phyloP scores from a whole-genome alignment of 148 eudicot species.

The Heliosperma pusillum region DNA sequence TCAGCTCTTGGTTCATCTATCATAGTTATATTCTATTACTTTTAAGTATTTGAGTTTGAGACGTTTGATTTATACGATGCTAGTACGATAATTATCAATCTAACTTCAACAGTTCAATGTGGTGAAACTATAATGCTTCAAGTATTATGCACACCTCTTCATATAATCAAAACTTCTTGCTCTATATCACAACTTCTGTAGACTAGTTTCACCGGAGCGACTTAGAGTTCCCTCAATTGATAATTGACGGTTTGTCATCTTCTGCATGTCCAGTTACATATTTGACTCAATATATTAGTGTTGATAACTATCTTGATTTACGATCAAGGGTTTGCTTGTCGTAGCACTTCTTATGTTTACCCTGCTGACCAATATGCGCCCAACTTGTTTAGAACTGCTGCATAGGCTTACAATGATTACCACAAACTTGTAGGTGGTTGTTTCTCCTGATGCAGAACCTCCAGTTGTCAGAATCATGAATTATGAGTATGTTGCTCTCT shows the following conservation, averaged over 20 bases:
- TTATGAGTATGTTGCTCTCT: constrained; percentile 53
- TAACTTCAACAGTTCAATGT: not conserved
- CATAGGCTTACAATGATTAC: constrained; percentile 14
- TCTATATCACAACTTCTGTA: not conserved
- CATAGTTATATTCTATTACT: too few species aligned
- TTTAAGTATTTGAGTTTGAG: not conserved
- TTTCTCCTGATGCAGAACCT: constrained; percentile 92
- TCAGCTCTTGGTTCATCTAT: not conserved
- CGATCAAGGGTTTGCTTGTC: not conserved
- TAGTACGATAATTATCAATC: not conserved
- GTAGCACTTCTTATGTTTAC: not conserved
- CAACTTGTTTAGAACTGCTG: not conserved
- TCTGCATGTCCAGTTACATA: too few species aligned
- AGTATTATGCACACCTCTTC: not conserved
- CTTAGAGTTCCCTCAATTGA: not conserved
- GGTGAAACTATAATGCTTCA: not conserved
- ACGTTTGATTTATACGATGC: not conserved
- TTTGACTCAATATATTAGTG: not conserved
- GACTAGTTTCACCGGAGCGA: not conserved
- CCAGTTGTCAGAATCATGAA: constrained; percentile 92
- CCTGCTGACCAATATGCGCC: not conserved
- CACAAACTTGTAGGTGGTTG: constrained; percentile 51
- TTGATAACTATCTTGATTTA: not conserved
- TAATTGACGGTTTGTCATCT: not conserved
- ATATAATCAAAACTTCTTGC: too few species aligned